Evolutionary conservation across 2,329 filamentous ascomycete genomes (phyloP).

Genomic region (Verticillium tricorpus): DNA sequence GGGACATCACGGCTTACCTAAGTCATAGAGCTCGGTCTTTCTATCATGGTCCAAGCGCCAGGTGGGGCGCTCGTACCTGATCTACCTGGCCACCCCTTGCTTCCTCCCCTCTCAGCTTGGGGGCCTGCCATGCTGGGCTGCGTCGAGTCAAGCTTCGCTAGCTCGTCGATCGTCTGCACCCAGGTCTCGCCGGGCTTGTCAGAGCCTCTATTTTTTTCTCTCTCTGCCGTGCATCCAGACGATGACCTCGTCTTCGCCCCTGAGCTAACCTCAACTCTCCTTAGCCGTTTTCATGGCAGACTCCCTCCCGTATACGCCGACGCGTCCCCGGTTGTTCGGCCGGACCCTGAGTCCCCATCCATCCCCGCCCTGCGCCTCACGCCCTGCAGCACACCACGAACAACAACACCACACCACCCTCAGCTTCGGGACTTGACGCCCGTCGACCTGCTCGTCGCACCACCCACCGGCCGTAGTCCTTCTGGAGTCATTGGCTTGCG

Average conservation of each 20-base stretch:
- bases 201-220: background rate
- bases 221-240: background rate
- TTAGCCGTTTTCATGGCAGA: background rate
- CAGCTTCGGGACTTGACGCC: background rate
- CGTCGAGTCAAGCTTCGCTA: background rate
- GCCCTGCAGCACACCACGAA: background rate
- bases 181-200: background rate
- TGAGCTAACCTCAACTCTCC: background rate
- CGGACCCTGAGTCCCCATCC: background rate
- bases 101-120: background rate
- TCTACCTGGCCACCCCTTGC: background rate
- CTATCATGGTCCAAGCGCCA: background rate
- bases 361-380: background rate
- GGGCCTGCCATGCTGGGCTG: background rate
- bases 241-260: background rate
- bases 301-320: background rate
- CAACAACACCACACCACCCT: constrained; percentile 5
- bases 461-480: background rate
- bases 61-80: background rate
- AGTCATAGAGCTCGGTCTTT: background rate
- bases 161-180: background rate
- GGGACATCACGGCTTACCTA: background rate
- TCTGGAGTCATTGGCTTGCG: background rate
- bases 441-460: background rate
- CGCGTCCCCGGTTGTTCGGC: background rate